Percentiles rank a stretch among this genome's conserved stretches.
phyloP scores from a whole-genome alignment of 2,329 filamentous ascomycete species.

The Aspergillus novoparasiticus region DNA sequence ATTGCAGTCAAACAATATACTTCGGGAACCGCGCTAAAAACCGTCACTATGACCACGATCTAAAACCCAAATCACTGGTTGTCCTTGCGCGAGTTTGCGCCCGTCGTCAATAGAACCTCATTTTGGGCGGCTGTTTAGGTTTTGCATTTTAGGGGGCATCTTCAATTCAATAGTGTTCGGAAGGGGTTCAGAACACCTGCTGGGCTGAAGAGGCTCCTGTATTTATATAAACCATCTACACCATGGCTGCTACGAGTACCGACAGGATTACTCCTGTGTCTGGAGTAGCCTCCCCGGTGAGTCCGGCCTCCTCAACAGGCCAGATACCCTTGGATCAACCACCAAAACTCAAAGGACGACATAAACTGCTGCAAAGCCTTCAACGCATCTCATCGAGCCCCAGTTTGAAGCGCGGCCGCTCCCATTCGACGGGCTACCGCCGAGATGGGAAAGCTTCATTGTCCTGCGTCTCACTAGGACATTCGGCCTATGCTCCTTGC shows the following conservation, averaged over 20 bases:
- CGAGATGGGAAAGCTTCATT: conserved; percentile 64
- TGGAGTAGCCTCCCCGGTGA: conserved; percentile 36
- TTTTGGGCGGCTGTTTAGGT: neutral
- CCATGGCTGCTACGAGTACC: conserved; percentile 34
- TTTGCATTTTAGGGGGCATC: neutral
- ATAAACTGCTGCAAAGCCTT: conserved; percentile 71
- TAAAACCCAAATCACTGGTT: conserved; percentile 11
- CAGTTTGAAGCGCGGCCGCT: conserved; percentile 66
- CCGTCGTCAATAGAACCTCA: conserved; percentile 10
- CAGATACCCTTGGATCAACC: conserved; percentile 44
- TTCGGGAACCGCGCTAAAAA: conserved; percentile 8
- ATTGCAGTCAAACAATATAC: conserved; percentile 4
- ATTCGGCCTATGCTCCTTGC: conserved; percentile 56
- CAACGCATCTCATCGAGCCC: conserved; percentile 82
- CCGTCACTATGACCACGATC: conserved; percentile 19
- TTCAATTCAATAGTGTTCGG: neutral
- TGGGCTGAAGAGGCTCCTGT: neutral
- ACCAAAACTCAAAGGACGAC: conserved; percentile 67
- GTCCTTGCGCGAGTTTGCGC: conserved; percentile 15
- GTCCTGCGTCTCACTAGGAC: conserved; percentile 64
- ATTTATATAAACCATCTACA: conserved; percentile 9
- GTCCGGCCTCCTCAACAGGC: conserved; percentile 35
- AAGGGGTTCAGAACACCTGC: neutral
- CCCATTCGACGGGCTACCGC: conserved; percentile 68
- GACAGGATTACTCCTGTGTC: conserved; percentile 36